phyloP scores from a whole-genome alignment of 257 asterid genomes.

The Rehmannia glutinosa region DNA sequence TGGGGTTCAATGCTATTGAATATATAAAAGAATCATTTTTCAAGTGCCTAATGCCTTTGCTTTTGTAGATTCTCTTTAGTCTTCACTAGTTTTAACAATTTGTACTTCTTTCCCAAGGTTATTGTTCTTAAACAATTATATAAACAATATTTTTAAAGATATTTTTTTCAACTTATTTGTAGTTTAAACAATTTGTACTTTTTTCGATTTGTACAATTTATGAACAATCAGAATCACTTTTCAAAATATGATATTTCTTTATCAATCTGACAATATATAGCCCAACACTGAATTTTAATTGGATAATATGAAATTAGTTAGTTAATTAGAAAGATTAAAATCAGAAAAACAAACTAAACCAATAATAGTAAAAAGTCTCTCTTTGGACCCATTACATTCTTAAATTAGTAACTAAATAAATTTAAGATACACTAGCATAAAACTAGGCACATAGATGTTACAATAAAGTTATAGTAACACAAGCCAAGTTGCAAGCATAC shows the following conservation, averaged over 20 bases:
- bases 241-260: too few species aligned
- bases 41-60: background rate
- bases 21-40: background rate
- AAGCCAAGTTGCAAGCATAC: conserved; percentile 1
- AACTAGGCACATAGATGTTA: background rate
- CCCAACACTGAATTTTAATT: too few species aligned
- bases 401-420: too few species aligned
- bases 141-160: too few species aligned
- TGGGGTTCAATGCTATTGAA: background rate
- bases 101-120: background rate
- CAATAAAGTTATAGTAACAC: background rate
- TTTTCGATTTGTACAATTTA: too few species aligned
- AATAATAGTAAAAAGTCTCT: background rate
- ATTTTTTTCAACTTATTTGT: too few species aligned
- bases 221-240: too few species aligned
- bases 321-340: background rate
- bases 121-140: too few species aligned
- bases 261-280: too few species aligned
- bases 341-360: background rate
- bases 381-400: background rate
- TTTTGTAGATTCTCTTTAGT: background rate
- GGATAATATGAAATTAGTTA: too few species aligned
- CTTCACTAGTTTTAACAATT: background rate
- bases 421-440: background rate
- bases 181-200: too few species aligned